Evolutionary conservation across 2,329 filamentous ascomycete genomes (phyloP).

Genomic region (Sporothrix variecibatus): DNA sequence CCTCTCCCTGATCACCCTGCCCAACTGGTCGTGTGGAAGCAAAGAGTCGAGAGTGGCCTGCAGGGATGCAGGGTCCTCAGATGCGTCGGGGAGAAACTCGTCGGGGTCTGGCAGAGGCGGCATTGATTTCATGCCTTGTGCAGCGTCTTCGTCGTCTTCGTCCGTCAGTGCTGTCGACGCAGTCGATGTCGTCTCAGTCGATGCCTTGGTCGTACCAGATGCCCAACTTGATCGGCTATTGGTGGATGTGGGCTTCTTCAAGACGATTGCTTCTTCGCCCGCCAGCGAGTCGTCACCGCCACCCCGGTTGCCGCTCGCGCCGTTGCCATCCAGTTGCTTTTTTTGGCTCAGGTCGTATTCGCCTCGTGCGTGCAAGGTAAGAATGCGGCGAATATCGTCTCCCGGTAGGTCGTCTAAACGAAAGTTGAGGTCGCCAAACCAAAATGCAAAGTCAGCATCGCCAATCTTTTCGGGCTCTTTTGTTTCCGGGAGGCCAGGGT

Average conservation of each 20-base stretch:
- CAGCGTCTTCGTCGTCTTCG: constrained; percentile 29
- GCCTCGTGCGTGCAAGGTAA: constrained; percentile 79
- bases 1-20: constrained; percentile 68
- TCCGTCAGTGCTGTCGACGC: constrained; percentile 37
- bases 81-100: constrained; percentile 66
- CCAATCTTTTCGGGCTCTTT: constrained; percentile 68
- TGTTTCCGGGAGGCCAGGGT: constrained; percentile 63
- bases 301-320: constrained; percentile 32
- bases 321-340: constrained; percentile 25
- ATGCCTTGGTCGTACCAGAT: constrained; percentile 35
- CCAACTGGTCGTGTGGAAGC: constrained; percentile 85
- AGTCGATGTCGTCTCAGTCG: constrained; percentile 31
- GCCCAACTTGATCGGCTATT: constrained; percentile 40
- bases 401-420: constrained; percentile 84
- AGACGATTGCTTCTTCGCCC: constrained; percentile 55
- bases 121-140: constrained; percentile 42
- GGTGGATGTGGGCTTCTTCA: constrained; percentile 45
- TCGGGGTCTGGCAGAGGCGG: constrained; percentile 60
- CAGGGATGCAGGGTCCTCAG: constrained; percentile 79
- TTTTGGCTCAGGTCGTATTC: constrained; percentile 65
- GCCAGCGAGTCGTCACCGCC: constrained; percentile 39
- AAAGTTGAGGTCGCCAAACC: constrained; percentile 97
- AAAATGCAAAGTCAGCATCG: constrained; percentile 91
- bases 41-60: constrained; percentile 87
- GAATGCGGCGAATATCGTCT: constrained; percentile 81